Evolutionary conservation across 768 basidiomycete species (phyloP), one percentile per base, ranked within the genome.

Genomic region (Suillus subluteus): DNA sequence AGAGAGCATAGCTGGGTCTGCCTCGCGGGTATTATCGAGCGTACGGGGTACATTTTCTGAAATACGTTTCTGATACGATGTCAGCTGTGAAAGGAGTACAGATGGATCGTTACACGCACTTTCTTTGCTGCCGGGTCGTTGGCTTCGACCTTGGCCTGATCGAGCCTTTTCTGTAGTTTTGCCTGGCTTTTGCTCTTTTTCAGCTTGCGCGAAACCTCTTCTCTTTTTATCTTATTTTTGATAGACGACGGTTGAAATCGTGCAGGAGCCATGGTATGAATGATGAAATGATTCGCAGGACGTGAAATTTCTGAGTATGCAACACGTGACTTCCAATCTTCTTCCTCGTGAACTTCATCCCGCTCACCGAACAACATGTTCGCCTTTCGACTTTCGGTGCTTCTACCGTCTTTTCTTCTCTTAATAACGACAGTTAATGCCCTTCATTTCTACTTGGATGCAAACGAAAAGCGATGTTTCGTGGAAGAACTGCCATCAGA

Each of bases 371-470:
- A 44, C 26, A 44, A 32, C 26, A 77, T 77, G 76, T 62, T 77
- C 63, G 67, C 68, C 62, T 70, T 71, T 37, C 74, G 73, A 44
- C 62, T 63, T 65, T 41, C 65, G 18, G 67, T 58, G 56, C 69
- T 82, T 48, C 73, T 79, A 55, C 73, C 78, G 70, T 74, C 81
- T 54, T 80, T 83, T 21, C 78, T 84, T 66, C 72, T 81, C 63
- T 70, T 83, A 69, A 76, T 81, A 30, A 79, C 82, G 48, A 74
- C 83, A 23, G 84, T 82, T 21, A 86, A 90, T 75, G 95, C 93
- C 37, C 89, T 99, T 35, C 98, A 99, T 76, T 98, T 99, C 79
- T 99, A 99, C 76, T 87, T 99, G 66, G 95, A 98, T 75, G 90
- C 95, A 21, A 92, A 94, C 74, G 94, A 98, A 78, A 90, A 91